Evolutionary conservation across 2,329 filamentous ascomycete species (phyloP).

Genomic region (Phyllosticta capitalensis): DNA sequence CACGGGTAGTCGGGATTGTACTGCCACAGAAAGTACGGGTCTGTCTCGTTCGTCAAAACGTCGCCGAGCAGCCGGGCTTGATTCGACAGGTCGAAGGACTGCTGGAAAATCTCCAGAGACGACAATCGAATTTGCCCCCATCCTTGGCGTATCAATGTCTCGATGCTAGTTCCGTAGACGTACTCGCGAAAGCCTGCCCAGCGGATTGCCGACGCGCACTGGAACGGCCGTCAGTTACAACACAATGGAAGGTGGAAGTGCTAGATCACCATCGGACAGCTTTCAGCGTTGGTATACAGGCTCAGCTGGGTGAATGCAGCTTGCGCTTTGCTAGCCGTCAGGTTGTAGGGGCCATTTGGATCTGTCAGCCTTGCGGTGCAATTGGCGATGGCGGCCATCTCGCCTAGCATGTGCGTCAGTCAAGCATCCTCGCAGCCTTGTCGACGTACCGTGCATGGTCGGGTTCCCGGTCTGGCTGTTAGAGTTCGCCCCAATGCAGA

Average conservation of each 20-base stretch:
- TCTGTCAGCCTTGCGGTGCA: constrained; percentile 42
- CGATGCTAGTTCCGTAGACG: constrained; percentile 45
- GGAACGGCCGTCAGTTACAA: not conserved
- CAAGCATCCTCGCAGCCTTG: not conserved
- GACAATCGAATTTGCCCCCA: constrained; percentile 44
- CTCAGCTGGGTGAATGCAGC: constrained; percentile 39
- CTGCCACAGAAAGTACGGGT: constrained; percentile 47
- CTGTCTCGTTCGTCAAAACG: constrained; percentile 45
- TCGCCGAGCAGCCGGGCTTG: constrained; percentile 34
- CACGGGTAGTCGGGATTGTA: constrained; percentile 31
- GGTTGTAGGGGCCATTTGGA: constrained; percentile 35
- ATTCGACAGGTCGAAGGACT: constrained; percentile 29
- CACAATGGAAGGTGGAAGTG: not conserved
- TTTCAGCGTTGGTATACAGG: constrained; percentile 49
- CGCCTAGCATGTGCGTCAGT: constrained; percentile 28
- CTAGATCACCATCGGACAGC: constrained; percentile 44
- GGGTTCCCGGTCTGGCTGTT: constrained; percentile 40
- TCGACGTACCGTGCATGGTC: constrained; percentile 38
- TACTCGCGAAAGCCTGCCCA: constrained; percentile 49
- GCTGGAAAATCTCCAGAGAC: constrained; percentile 38
- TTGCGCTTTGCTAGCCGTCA: constrained; percentile 33
- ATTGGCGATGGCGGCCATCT: constrained; percentile 47
- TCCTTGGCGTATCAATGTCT: constrained; percentile 36
- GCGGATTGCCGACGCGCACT: constrained; percentile 46
- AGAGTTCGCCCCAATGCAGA: constrained; percentile 44